These are phyloP conservation scores for Achaetomium macrosporum DNA, from an alignment of 2,329 filamentous ascomycete genomes.

Conservation along the genomic window DNA sequence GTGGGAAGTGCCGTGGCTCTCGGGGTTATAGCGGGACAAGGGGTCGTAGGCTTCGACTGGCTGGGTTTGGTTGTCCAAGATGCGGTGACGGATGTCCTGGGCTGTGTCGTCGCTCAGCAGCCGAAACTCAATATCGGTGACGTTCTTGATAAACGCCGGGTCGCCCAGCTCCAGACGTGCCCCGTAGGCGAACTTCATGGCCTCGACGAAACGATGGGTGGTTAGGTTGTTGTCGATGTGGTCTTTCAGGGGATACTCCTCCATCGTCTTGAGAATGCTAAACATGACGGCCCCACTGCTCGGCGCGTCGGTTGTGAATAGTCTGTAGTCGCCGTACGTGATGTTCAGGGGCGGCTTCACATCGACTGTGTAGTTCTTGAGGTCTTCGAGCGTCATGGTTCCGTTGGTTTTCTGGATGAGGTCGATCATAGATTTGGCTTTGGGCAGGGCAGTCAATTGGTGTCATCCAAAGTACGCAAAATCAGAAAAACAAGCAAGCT, in stretches of 20 bases:
- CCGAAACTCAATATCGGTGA: conserved; percentile 56
- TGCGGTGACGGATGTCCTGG: conserved; percentile 54
- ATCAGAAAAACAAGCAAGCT: conserved; percentile 11
- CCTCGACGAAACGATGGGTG: conserved; percentile 78
- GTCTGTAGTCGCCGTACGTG: conserved; percentile 62
- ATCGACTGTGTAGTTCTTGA: conserved; percentile 65
- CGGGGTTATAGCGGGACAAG: conserved; percentile 55
- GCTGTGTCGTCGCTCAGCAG: conserved; percentile 62
- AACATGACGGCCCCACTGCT: conserved; percentile 72
- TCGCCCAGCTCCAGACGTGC: conserved; percentile 75
- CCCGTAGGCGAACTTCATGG: conserved; percentile 84
- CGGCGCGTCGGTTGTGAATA: conserved; percentile 67
- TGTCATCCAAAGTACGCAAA: conserved; percentile 18
- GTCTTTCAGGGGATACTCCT: conserved; percentile 62
- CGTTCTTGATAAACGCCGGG: conserved; percentile 62
- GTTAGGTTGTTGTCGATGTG: conserved; percentile 55
- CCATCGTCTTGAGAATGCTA: conserved; percentile 73
- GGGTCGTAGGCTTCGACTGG: conserved; percentile 72
- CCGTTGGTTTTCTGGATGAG: conserved; percentile 65
- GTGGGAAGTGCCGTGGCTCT: conserved; percentile 70
- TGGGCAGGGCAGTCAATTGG: neutral
- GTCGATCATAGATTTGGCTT: conserved; percentile 66
- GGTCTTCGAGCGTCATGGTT: conserved; percentile 77
- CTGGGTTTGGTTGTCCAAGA: conserved; percentile 66
- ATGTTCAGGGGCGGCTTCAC: conserved; percentile 55